phyloP scores from a whole-genome alignment of 805 yeast species.

The Sungouiella blattae region DNA sequence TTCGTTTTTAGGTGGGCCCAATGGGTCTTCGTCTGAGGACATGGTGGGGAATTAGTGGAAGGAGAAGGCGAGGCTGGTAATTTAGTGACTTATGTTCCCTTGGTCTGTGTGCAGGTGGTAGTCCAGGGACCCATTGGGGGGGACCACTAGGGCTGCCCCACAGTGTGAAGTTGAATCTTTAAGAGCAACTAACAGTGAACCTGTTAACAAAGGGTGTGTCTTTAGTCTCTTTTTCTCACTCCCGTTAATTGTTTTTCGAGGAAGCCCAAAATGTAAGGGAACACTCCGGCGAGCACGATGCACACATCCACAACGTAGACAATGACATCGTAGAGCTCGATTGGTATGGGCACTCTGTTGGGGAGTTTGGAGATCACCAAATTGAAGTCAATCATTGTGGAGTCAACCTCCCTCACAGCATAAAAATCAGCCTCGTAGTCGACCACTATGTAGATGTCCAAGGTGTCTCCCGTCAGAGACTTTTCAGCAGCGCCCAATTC shows the following conservation, averaged over 20 bases:
- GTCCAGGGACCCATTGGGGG: too few species aligned
- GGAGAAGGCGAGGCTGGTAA: too few species aligned
- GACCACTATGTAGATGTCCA: slow-evolving; percentile 15
- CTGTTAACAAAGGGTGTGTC: too few species aligned
- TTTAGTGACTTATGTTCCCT: too few species aligned
- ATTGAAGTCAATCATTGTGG: slow-evolving; percentile 4
- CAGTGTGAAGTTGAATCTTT: too few species aligned
- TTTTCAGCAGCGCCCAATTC: slow-evolving; percentile 2
- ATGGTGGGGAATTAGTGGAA: too few species aligned
- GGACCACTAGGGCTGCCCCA: too few species aligned
- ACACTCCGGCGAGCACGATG: slow-evolving; percentile 7
- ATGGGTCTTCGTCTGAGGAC: slow-evolving; percentile 45
- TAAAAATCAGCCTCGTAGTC: slow-evolving; percentile 13
- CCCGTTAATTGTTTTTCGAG: too few species aligned
- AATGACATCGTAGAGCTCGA: slow-evolving; percentile 15
- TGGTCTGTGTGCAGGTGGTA: too few species aligned
- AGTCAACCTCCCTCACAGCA: slow-evolving; percentile 6
- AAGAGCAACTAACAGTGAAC: too few species aligned
- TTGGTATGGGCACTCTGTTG: slow-evolving; percentile 14
- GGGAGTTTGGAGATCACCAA: slow-evolving; percentile 13
- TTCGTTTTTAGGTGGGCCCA: slow-evolving; percentile 44
- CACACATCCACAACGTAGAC: slow-evolving; percentile 11
- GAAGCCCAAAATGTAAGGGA: slow-evolving; percentile 6
- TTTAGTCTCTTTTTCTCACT: too few species aligned
- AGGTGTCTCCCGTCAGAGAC: slow-evolving; percentile 1